Percentiles rank a stretch among this genome's conserved stretches.
Conservation (phyloP, 2,329 filamentous ascomycete genomes). For the Xylaria sp. region DNA sequence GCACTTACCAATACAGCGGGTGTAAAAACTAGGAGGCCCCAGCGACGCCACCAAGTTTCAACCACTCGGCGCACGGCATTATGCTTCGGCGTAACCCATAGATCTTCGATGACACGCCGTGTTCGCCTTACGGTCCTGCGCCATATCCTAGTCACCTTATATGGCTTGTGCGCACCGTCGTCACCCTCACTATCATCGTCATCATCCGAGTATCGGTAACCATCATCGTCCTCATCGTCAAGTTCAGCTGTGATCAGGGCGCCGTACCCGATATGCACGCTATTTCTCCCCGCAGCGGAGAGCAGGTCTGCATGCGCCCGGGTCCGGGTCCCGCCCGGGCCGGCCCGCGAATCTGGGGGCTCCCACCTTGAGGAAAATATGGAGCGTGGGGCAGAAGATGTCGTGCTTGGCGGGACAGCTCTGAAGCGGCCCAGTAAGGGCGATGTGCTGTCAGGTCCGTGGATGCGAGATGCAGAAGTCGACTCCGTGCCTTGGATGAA, state of each 20-base stretch:
- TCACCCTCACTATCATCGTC: constrained; percentile 29
- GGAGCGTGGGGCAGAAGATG: constrained; percentile 3
- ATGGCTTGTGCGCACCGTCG: constrained; percentile 32
- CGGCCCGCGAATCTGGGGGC: constrained; percentile 12
- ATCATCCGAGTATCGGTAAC: constrained; percentile 26
- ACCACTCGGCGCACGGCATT: constrained; percentile 53
- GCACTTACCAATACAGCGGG: constrained; percentile 54
- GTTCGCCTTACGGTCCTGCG: constrained; percentile 33
- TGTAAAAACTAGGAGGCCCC: constrained; percentile 54
- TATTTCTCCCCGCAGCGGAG: constrained; percentile 40
- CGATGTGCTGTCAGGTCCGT: constrained; percentile 44
- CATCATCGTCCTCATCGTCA: constrained; percentile 29
- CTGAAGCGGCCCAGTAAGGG: constrained; percentile 61
- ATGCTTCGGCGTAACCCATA: constrained; percentile 58
- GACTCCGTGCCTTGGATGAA: constrained; percentile 62
- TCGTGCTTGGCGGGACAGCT: constrained; percentile 41
- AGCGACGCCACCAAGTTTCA: constrained; percentile 59
- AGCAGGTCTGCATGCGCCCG: constrained; percentile 34
- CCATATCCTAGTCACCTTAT: constrained; percentile 26
- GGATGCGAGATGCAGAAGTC: constrained; percentile 37
- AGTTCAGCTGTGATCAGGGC: constrained; percentile 44
- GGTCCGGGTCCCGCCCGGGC: constrained; percentile 25
- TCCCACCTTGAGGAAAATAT: constrained; percentile 18
- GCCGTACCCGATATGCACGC: constrained; percentile 54
- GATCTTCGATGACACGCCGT: constrained; percentile 40